phyloP scores from a whole-genome alignment of 371 early-diverging fungal genomes.

The Mortierella sp. region DNA sequence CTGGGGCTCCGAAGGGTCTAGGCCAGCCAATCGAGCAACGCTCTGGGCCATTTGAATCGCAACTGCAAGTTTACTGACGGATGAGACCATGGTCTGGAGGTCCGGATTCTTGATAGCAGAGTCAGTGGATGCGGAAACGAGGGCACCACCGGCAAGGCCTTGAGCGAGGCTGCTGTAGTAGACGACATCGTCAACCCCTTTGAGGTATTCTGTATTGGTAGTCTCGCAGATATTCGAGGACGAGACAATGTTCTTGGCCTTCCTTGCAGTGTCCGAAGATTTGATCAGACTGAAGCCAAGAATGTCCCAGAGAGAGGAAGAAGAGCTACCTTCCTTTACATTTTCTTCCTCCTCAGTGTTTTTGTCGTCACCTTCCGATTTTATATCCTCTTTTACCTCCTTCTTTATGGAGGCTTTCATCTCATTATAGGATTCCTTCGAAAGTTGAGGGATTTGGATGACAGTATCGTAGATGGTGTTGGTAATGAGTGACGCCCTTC shows the following conservation, averaged over 20 bases:
- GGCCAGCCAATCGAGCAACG: conserved; percentile 35
- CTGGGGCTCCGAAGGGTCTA: conserved; percentile 20
- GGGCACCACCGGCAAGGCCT: conserved; percentile 39
- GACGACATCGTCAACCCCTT: conserved; percentile 48
- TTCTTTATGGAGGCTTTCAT: conserved; percentile 9
- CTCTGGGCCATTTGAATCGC: conserved; percentile 50
- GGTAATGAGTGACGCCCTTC: conserved; percentile 24
- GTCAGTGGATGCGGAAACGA: conserved; percentile 23
- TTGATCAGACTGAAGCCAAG: conserved; percentile 48
- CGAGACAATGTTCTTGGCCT: conserved; percentile 30
- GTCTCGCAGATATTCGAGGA: conserved; percentile 43
- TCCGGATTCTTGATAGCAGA: conserved; percentile 32
- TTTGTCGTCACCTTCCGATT: neutral
- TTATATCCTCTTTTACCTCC: neutral
- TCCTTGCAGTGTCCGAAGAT: conserved; percentile 40
- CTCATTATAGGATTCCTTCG: conserved; percentile 26
- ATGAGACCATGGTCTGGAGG: conserved; percentile 22
- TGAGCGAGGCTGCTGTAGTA: conserved; percentile 47
- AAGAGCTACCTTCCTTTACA: neutral
- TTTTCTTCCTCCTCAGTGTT: neutral
- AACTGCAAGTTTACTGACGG: conserved; percentile 44
- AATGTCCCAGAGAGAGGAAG: conserved; percentile 34
- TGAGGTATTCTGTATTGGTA: conserved; percentile 46
- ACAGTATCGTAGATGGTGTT: conserved; percentile 50
- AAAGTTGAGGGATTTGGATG: conserved; percentile 29